phyloP scores from a whole-genome alignment of 1,284 basidiomycete species.

The Boletellus deceptivus region DNA sequence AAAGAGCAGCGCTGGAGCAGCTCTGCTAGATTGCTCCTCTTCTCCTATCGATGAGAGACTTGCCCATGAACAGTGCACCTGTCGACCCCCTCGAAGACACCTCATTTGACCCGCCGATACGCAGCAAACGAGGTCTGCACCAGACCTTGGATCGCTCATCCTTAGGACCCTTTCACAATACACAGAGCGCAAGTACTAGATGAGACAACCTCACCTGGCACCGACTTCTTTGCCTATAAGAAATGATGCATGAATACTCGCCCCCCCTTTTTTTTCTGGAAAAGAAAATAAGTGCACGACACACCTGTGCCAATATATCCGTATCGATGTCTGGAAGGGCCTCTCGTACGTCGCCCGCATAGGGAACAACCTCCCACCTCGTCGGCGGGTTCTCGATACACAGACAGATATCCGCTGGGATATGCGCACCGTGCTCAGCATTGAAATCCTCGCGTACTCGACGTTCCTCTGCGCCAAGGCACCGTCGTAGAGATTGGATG shows the following conservation, averaged over 20 bases:
- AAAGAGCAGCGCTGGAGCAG: too few relatives aligned
- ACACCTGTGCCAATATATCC: constrained; percentile 57
- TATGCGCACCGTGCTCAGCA: constrained; percentile 61
- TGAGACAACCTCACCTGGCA: constrained; percentile 10
- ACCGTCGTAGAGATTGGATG: background rate
- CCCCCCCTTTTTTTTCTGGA: background rate
- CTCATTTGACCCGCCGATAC: too few relatives aligned
- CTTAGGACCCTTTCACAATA: too few relatives aligned
- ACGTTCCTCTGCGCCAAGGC: constrained; percentile 57
- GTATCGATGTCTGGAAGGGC: constrained; percentile 55
- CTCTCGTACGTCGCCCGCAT: constrained; percentile 52
- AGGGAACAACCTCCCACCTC: constrained; percentile 61
- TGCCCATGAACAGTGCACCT: too few relatives aligned
- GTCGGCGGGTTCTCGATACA: constrained; percentile 71
- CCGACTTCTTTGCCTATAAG: constrained; percentile 22
- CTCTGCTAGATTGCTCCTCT: too few relatives aligned
- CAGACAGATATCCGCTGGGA: constrained; percentile 75
- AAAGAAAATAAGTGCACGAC: constrained; percentile 1
- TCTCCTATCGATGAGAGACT: too few relatives aligned
- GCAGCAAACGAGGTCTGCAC: too few relatives aligned
- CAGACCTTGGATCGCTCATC: too few relatives aligned
- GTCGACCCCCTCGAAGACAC: too few relatives aligned
- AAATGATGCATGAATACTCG: too few relatives aligned
- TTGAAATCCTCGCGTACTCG: constrained; percentile 66
- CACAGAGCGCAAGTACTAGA: constrained; percentile 16